Conservation (phyloP, 805 yeast genomes). For the Starmera pachycereana region DNA sequence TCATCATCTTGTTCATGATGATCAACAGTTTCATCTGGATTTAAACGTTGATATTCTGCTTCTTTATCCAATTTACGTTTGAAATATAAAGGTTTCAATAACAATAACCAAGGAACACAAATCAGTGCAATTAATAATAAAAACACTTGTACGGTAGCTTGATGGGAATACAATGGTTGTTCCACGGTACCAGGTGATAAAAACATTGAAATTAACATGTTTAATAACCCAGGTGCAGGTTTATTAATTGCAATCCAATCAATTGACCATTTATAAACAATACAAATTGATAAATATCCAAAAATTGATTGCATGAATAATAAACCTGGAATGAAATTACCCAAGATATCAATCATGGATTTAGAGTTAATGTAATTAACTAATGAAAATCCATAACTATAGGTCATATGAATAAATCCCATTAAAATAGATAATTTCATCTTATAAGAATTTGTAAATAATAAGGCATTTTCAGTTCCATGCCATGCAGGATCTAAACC, state of each 20-base stretch:
- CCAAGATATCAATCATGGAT: slow-evolving; percentile 71
- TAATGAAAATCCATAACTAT: slow-evolving; percentile 75
- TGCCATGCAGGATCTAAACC: slow-evolving; percentile 97
- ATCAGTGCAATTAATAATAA: slow-evolving; percentile 65
- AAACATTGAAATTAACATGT: slow-evolving; percentile 94
- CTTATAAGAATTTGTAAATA: slow-evolving; percentile 91
- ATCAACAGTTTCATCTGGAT: slow-evolving; percentile 42
- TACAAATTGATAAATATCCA: slow-evolving; percentile 81
- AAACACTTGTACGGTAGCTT: slow-evolving; percentile 61
- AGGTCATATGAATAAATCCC: slow-evolving; percentile 94
- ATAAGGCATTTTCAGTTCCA: slow-evolving; percentile 87
- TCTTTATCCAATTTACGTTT: slow-evolving; percentile 36
- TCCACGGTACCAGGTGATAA: slow-evolving; percentile 84
- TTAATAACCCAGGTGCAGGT: slow-evolving; percentile 87
- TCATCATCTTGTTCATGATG: slow-evolving; percentile 38
- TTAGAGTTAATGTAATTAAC: slow-evolving; percentile 67
- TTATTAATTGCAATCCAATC: slow-evolving; percentile 75
- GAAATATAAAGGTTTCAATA: slow-evolving; percentile 73
- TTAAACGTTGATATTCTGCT: slow-evolving; percentile 18
- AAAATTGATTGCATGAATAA: slow-evolving; percentile 94
- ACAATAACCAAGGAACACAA: slow-evolving; percentile 90
- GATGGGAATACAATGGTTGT: slow-evolving; percentile 74
- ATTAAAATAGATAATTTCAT: slow-evolving; percentile 92
- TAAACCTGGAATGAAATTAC: slow-evolving; percentile 91
- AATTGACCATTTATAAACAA: slow-evolving; percentile 88